phyloP scores from a whole-genome alignment of 2,329 filamentous ascomycete species.

The Neurospora crassa region DNA sequence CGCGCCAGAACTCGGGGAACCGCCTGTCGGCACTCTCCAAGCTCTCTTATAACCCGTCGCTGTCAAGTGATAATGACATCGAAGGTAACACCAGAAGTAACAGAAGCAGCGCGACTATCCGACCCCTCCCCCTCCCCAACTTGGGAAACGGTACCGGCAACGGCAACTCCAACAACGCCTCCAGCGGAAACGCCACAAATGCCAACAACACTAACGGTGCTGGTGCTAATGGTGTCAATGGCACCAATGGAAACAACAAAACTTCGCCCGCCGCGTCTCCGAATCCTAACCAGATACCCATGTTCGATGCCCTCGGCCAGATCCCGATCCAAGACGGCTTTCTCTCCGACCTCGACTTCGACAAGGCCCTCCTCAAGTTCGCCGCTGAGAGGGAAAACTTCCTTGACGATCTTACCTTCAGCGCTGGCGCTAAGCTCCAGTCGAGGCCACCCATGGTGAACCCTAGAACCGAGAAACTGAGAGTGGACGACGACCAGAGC shows the following conservation, averaged over 20 bases:
- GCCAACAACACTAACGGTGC: conserved; percentile 12
- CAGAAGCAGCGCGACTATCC: conserved; percentile 56
- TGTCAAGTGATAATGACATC: conserved; percentile 37
- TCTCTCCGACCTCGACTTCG: conserved; percentile 75
- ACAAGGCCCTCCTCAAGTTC: conserved; percentile 87
- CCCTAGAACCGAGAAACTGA: conserved; percentile 73
- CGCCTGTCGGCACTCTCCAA: conserved; percentile 41
- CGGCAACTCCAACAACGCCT: conserved; percentile 13
- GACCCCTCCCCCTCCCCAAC: conserved; percentile 27
- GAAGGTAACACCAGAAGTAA: conserved; percentile 53
- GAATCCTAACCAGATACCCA: background rate
- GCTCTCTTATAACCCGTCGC: conserved; percentile 24
- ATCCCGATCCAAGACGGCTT: conserved; percentile 23
- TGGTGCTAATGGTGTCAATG: conserved; percentile 18
- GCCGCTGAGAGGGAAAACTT: conserved; percentile 92
- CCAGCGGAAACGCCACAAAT: conserved; percentile 11
- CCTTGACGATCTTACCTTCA: conserved; percentile 83
- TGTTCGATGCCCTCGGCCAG: conserved; percentile 18
- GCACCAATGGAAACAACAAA: conserved; percentile 8
- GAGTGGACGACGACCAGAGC: conserved; percentile 55
- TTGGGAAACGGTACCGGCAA: conserved; percentile 18
- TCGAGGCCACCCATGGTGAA: conserved; percentile 63
- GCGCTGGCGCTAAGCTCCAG: conserved; percentile 68
- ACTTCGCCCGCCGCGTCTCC: background rate
- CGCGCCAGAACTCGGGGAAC: conserved; percentile 50